phyloP scores from a whole-genome alignment of 2,329 filamentous ascomycete species.

The Venturia asperata region DNA sequence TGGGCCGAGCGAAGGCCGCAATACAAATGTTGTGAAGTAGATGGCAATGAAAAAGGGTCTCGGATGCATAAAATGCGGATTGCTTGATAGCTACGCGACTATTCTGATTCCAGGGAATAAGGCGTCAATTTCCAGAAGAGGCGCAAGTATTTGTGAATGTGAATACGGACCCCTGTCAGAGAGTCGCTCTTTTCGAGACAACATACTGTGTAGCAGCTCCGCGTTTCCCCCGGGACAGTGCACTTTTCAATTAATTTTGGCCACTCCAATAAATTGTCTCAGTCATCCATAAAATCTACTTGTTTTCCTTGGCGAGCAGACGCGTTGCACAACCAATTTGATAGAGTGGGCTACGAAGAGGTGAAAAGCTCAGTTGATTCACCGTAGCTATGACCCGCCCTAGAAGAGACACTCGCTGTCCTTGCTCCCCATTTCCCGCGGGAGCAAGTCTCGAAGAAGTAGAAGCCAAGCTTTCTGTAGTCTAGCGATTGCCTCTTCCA shows the following conservation, averaged over 20 bases:
- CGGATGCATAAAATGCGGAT: too few species aligned
- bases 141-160: background rate
- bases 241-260: background rate
- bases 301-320: background rate
- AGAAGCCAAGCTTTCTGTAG: too few species aligned
- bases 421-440: too few species aligned
- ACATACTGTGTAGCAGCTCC: background rate
- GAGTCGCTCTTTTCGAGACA: conserved; percentile 1
- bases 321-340: background rate
- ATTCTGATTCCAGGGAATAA: too few species aligned
- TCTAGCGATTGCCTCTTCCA: too few species aligned
- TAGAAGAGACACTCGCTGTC: too few species aligned
- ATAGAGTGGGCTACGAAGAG: background rate
- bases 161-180: background rate
- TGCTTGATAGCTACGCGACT: too few species aligned
- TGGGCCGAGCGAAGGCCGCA: background rate
- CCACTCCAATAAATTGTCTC: background rate
- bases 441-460: too few species aligned
- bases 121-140: background rate
- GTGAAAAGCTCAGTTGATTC: too few species aligned
- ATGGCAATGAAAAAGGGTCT: too few species aligned
- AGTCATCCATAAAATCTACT: too few species aligned
- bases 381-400: too few species aligned
- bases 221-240: background rate
- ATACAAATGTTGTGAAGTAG: background rate